phyloP scores from a whole-genome alignment of 371 early-diverging fungal species.

The Basidiobolus meristosporus region DNA sequence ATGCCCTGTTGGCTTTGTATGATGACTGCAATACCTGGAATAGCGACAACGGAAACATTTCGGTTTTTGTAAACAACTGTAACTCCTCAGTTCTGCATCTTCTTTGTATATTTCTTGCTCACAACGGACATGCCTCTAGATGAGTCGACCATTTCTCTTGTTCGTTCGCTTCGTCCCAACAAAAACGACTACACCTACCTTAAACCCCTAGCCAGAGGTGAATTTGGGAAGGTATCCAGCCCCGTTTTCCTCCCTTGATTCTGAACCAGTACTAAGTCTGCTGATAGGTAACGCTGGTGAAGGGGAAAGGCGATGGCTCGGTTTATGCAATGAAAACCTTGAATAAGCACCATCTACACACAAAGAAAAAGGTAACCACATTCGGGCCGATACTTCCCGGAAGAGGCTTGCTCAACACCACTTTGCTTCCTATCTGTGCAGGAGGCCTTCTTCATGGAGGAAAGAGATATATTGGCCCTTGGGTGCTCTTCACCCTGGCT shows the following conservation, averaged over 20 bases:
- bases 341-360: constrained; percentile 66
- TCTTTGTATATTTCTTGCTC: not conserved
- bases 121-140: constrained; percentile 7
- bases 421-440: constrained; percentile 7
- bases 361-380: constrained; percentile 44
- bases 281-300: constrained; percentile 47
- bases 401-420: constrained; percentile 1
- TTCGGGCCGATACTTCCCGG: no score
- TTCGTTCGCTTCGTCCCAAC: constrained; percentile 43
- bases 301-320: constrained; percentile 35
- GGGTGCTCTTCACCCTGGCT: constrained; percentile 58
- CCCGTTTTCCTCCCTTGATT: no score
- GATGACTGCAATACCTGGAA: constrained; percentile 30
- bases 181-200: constrained; percentile 73
- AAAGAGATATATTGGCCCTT: constrained; percentile 61
- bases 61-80: constrained; percentile 30
- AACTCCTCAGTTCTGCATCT: constrained; percentile 1
- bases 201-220: constrained; percentile 75
- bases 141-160: constrained; percentile 30
- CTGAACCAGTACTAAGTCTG: constrained; percentile 1
- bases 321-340: constrained; percentile 94
- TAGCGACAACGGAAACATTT: constrained; percentile 21
- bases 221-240: constrained; percentile 83
- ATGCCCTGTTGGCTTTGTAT: constrained; percentile 34
- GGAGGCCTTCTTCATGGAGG: constrained; percentile 81